A percentile compares a stretch with the other conserved stretches of the same genome.
Evolutionary conservation across 148 eudicot genomes (phyloP).

Genomic region (Simmondsia chinensis): DNA sequence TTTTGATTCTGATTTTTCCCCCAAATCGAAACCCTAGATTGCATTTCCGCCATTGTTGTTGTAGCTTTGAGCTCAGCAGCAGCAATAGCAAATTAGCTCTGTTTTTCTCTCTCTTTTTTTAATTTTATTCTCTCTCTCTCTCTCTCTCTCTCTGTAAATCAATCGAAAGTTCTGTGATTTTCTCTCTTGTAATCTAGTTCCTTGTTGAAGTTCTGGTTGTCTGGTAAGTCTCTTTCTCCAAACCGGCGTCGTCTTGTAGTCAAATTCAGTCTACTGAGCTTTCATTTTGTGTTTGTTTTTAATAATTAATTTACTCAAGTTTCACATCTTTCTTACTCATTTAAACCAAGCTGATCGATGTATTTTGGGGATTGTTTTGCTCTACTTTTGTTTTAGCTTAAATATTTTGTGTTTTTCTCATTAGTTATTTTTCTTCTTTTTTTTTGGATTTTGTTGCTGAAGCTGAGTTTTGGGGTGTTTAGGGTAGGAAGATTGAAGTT

Average conservation of each 20-base stretch:
- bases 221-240: slow-evolving; percentile 18
- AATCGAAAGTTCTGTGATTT: slow-evolving; percentile 11
- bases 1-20: slow-evolving; percentile 14
- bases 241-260: slow-evolving; percentile 15
- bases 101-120: not conserved
- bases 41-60: no score
- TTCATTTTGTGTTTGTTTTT: not conserved
- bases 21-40: no score
- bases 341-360: slow-evolving; percentile 9
- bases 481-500: slow-evolving; percentile 6
- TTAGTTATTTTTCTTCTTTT: no score
- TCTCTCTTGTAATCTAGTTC: slow-evolving; percentile 1
- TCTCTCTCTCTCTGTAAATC: slow-evolving; percentile 2
- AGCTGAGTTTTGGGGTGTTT: slow-evolving; percentile 7
- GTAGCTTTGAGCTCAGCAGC: no score
- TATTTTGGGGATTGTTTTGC: no score
- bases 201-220: not conserved
- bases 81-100: no score
- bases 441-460: not conserved
- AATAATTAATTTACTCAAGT: not conserved
- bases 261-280: slow-evolving; percentile 13
- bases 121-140: not conserved
- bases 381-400: no score
- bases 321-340: not conserved
- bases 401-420: no score